Evolutionary conservation across 2,329 filamentous ascomycete species (phyloP), one percentile per base, ranked within the genome.

Genomic region (Paecilomyces niveus): DNA sequence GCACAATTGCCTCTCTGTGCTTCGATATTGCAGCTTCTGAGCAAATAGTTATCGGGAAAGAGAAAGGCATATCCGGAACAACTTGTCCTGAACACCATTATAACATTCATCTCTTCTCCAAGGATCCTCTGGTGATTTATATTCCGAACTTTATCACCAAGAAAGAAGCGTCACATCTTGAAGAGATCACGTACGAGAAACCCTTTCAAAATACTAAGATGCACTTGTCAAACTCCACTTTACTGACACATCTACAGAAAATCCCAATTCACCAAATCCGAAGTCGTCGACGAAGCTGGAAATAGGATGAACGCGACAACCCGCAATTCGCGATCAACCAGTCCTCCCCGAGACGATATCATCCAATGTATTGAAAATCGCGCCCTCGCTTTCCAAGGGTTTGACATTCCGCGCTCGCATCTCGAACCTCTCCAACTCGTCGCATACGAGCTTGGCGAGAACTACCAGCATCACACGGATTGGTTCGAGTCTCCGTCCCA

Each of bases 41-140:
- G 24, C 50, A 52, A 29, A 52, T 52, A 52, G 50, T 29, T 11
- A 13, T 32, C n/a, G 53, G 53, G 53, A 10, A 54, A 13, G 21
- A 54, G 9, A 8, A 54, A 24, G n/a, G 15, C 11, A 11, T 32
- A 22, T 35, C 29, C 53, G 10, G 33, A 18, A 54, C 53, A 15
- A 54, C 13, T 33, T 54, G 53, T 21, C 53, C 53, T 22, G 53
- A 54, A 15, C 53, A 54, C 18, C 29, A 22, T 22, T 54, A 54
- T 35, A 54, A 11, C 10, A 24, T 54, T 9, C 53, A 54, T 33
- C 22, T 35, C 49, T 57, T 29, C 52, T 81, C 75, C 52, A 75
- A 77, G 57, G 78, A 78, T 57, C 82, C 82, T 21, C 66, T 84
- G 39, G 79, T 84, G 2, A 64, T 84, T 3, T 84, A 84, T 60